Evolutionary conservation across 257 asterid species (phyloP).

Genomic region (Nicotiana undulata): DNA sequence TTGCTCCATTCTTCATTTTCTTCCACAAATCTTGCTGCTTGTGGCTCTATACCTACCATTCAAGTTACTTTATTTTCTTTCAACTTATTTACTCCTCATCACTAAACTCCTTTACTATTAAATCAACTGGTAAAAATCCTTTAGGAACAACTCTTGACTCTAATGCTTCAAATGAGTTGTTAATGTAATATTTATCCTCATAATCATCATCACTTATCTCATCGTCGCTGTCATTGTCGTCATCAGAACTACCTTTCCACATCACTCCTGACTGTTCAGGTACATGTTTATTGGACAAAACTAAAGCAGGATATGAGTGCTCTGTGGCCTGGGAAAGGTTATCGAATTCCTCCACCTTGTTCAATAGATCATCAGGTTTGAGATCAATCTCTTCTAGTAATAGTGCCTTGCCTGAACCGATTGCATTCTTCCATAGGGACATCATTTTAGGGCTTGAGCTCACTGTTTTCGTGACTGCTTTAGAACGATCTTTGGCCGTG

Average conservation of each 20-base stretch:
- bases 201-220: constrained; percentile 17
- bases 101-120: constrained; percentile 32
- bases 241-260: neutral
- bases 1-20: neutral
- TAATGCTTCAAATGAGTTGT: constrained; percentile 37
- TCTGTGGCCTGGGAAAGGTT: constrained; percentile 47
- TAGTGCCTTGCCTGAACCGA: constrained; percentile 68
- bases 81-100: constrained; percentile 30
- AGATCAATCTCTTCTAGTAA: constrained; percentile 46
- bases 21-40: neutral
- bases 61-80: neutral
- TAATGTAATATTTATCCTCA: constrained; percentile 19
- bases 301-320: constrained; percentile 70
- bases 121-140: constrained; percentile 79
- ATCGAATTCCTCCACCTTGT: constrained; percentile 73
- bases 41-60: neutral
- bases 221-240: constrained; percentile 20
- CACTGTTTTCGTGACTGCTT: constrained; percentile 23
- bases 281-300: constrained; percentile 21
- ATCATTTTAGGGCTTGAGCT: constrained; percentile 66
- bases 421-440: constrained; percentile 65
- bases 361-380: constrained; percentile 65
- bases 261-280: constrained; percentile 8
- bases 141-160: constrained; percentile 38
- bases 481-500: neutral